Conservation (phyloP, 345 rosid species). For the Arabidopsis arenosa region DNA sequence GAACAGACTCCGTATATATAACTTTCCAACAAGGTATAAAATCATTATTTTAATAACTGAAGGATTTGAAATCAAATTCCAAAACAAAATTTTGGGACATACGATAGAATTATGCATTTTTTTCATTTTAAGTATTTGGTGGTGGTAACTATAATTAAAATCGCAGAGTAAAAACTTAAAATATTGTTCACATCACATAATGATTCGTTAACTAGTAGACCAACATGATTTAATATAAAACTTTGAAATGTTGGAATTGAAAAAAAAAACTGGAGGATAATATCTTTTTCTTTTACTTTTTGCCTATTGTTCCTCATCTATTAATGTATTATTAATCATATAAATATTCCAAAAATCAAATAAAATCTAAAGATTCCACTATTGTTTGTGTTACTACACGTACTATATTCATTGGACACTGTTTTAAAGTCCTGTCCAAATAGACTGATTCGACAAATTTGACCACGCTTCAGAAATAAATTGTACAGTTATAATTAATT, state of each 20-base stretch:
- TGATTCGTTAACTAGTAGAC: not conserved
- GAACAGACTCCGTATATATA: not conserved
- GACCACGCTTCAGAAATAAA: not conserved
- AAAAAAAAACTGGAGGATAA: not conserved
- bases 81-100: not conserved
- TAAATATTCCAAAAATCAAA: conserved; percentile 31
- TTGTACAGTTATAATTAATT: not conserved
- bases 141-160: not conserved
- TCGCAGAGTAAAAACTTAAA: not conserved
- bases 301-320: not conserved
- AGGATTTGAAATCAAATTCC: not conserved
- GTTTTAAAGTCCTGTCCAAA: conserved; percentile 5
- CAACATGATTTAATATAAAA: no score
- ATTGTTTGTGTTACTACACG: conserved; percentile 1
- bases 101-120: not conserved
- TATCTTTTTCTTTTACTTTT: not conserved
- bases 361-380: conserved; percentile 23
- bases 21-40: not conserved
- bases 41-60: not conserved
- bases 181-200: not conserved
- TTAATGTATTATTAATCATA: conserved; percentile 4
- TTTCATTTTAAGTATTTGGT: not conserved
- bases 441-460: not conserved
- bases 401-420: not conserved
- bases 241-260: not conserved